Base-by-base conservation (phyloP, 176 grass and related monocot species). In the Bothriochloa decipiens region DNA sequence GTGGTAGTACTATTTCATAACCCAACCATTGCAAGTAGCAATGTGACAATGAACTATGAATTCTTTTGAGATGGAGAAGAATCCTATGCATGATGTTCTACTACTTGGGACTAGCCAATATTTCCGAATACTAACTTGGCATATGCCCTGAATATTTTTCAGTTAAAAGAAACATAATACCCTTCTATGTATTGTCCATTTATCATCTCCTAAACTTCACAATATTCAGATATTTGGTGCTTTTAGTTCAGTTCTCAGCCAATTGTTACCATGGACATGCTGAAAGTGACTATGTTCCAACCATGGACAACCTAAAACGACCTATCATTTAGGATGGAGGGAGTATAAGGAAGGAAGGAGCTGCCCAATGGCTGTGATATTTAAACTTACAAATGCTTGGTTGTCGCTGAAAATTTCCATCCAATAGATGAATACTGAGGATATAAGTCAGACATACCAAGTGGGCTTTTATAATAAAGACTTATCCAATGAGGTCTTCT, bases 351-450 rank as follows among this genome's bases (percentile, higher is more conserved):
- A 77, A 72, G n/a, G n/a, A n/a, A n/a, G n/a, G n/a, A n/a, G n/a
- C 65, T 65, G 72, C 7, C 45, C 57, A 72, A 66, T 20, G n/a
- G 70, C 47, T 43, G 33, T 61, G n/a, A 27, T 29, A 49, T 15
- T 66, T 66, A 82, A 81, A 53, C 76, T 62, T 72, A 65, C 63
- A 77, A 28, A 17, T 78, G 46, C 35, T 9, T 77, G 61, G 72
- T 86, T 86, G 83, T 72, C 88, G 78, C 32, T 2, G 25, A 81
- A 86, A 85, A 72, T 0, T 77, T 82, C 53, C 43, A 57, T 43
- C 69, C 9, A 36, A 85, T 70, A 69, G 32, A 74, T 82, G 42
- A 72, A 70, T 77, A 65, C 15, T 65, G 27, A 53, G 32, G 41
- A 71, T 85, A 76, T 9, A 13, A 81, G 40, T 71, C 42, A 64